Base-by-base conservation (phyloP, 345 rosid genomes). In the Leavenworthia alabamica region DNA sequence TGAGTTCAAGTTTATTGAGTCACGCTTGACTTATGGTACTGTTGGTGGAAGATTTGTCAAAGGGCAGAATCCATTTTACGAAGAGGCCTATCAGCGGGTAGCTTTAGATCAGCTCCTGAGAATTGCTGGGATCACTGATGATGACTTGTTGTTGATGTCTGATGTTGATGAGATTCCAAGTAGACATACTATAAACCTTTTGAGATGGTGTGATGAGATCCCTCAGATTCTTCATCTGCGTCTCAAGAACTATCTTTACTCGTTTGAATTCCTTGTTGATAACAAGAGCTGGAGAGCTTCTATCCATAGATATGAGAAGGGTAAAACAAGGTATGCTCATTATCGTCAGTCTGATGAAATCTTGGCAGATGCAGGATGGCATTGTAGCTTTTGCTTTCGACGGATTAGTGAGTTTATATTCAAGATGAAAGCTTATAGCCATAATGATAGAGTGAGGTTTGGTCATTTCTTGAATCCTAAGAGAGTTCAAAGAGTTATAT, bases 131-230 rank as follows among this genome's bases (percentile, higher is more conserved):
- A 84, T 89, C 48, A 75, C 86, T 29, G 94, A 89, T 35, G 96
- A 86, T 65, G 96, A 89, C 63, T 71, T 89, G 79, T 54, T 89
- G 80, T 72, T 89, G 41, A 89, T 89, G 96, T 86, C 96, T 5
- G 96, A 89, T 50, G 91, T 86, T 4, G 96, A 89, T 66, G 96
- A 89, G 84, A 89, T 89, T 26, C 96, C 96, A 4, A 86, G 96
- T 66, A 71, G 86, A 22, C 95, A 89, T 60, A 89, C 96, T 2
- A 82, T 89, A 67, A 81, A 89, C 62, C 87, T 89, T 29, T 69
- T 89, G 77, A 71, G 94, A 56, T 89, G 96, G 96, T 89, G 96
- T 5, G 89, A 84, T 39, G 91, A 81, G 56, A 78, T 72, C 13
- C 96, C 96, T 22, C 67, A 65, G 27, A 51, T 89, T 6, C 84